Conservation (phyloP, 164 flowering plant species). For the Piper longum region DNA sequence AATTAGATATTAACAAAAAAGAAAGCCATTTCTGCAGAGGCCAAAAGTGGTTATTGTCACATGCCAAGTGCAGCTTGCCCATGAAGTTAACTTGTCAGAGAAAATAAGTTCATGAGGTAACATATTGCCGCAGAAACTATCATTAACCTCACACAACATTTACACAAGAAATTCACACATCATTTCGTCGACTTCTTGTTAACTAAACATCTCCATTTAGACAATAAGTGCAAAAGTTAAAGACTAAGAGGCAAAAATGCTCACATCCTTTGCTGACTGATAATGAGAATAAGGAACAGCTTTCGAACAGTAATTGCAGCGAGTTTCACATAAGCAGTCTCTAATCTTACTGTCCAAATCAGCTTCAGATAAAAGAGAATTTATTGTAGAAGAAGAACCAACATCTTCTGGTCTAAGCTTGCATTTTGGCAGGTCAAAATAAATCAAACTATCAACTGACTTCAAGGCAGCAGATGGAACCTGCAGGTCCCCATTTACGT, state of each 20-base stretch:
- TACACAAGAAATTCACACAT: too few relatives aligned
- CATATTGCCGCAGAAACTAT: too few relatives aligned
- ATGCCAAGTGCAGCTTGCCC: too few relatives aligned
- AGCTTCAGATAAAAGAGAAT: slow-evolving; percentile 22
- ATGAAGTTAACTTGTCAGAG: too few relatives aligned
- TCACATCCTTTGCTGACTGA: slow-evolving; percentile 92
- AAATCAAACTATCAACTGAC: slow-evolving; percentile 83
- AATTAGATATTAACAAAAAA: too few relatives aligned
- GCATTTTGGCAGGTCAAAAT: slow-evolving; percentile 84
- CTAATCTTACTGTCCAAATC: slow-evolving; percentile 72
- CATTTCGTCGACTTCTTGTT: too few relatives aligned
- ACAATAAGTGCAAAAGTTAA: not conserved
- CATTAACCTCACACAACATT: too few relatives aligned
- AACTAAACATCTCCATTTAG: too few relatives aligned
- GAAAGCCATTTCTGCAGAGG: too few relatives aligned
- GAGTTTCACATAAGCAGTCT: slow-evolving; percentile 55
- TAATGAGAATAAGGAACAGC: slow-evolving; percentile 40
- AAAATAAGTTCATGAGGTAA: too few relatives aligned
- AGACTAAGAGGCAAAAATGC: not conserved
- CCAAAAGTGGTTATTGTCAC: too few relatives aligned
- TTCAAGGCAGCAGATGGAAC: slow-evolving; percentile 72
- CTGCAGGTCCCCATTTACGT: slow-evolving; percentile 57
- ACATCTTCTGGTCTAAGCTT: slow-evolving; percentile 47
- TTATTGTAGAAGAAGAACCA: slow-evolving; percentile 23
- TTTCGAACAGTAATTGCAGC: slow-evolving; percentile 51